phyloP scores from a whole-genome alignment of 2,329 filamentous ascomycete genomes.

The Exserohilum turcica region DNA sequence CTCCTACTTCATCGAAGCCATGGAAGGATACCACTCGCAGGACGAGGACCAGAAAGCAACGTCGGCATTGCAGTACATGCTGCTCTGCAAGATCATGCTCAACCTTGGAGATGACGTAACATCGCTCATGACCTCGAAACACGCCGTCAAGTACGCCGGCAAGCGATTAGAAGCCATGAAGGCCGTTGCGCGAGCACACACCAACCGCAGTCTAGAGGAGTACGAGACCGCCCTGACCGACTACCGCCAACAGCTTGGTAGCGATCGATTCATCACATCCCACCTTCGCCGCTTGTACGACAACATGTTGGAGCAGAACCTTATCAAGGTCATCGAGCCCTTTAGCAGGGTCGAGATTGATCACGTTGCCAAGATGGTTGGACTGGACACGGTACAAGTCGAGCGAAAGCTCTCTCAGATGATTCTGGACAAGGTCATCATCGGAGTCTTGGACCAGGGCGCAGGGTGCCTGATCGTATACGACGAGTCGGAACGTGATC shows the following conservation, averaged over 20 bases:
- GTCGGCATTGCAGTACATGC: conserved; percentile 98
- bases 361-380: conserved; percentile 97
- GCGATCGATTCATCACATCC: conserved; percentile 94
- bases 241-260: conserved; percentile 91
- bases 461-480: conserved; percentile 97
- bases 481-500: conserved; percentile 91
- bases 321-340: conserved; percentile 99
- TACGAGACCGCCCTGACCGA: conserved; percentile 91
- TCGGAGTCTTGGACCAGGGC: conserved; percentile 95
- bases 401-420: conserved; percentile 99
- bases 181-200: conserved; percentile 92
- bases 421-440: conserved; percentile 99
- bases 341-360: conserved; percentile 96
- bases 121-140: conserved; percentile 91
- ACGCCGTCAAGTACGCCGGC: conserved; percentile 93
- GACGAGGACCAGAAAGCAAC: conserved; percentile 90
- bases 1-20: conserved; percentile 98
- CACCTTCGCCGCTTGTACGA: conserved; percentile 96
- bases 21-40: conserved; percentile 94
- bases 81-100: conserved; percentile 99
- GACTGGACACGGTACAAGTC: conserved; percentile 92
- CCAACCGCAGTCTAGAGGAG: conserved; percentile 93
- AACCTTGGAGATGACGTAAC: conserved; percentile 97
- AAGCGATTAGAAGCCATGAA: conserved; percentile 99
- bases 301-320: conserved; percentile 98